Base-by-base conservation (phyloP, 2,329 filamentous ascomycete genomes). In the Zarea fungicola region DNA sequence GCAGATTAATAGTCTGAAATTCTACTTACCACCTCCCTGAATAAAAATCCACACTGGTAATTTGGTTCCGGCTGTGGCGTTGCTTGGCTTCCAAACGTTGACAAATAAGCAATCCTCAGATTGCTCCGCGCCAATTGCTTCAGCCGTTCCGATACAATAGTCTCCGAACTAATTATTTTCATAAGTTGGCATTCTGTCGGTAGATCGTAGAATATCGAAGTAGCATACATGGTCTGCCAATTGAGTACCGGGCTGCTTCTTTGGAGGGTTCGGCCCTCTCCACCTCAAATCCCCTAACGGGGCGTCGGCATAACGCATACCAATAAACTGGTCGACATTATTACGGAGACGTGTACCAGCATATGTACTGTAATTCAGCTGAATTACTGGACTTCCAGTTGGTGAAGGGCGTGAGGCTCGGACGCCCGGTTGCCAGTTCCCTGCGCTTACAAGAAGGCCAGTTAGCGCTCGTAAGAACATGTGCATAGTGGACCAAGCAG, bases 251-350 rank as follows among this genome's bases (percentile, higher is more conserved):
- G 58, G 52, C 10, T 60, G 57, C 5, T 51, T 60, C 3, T 60
- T 61, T 4, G 76, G 76, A 26, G 71, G 63, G 11, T 65, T 60
- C 1, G 78, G 77, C n/a, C 74, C 71, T 25, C 71, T 64, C 65
- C 74, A 81, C 48, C 78, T 68, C 28, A 78, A 63, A 29, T 75
- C 63, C 1, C 69, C 74, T 1, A 73, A 50, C 4, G 78, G 77
- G 14, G 76, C 64, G 10, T 70, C 65, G 7, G 77, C 78, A 58
- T 73, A 81, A 34, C 76, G 73, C 60, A 75, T 63, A 13, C 74
- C 73, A 2, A 74, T 61, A 56, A 69, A 78, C n/a, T n/a, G n/a
- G n/a, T n/a, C n/a, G n/a, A n/a, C n/a, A n/a, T n/a, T n/a, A n/a
- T n/a, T n/a, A n/a, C n/a, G n/a, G n/a, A n/a, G n/a, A n/a, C n/a